These are phyloP conservation scores for Saccharomycopsis selenospora DNA, from an alignment of 805 yeast genomes.

Conservation along the genomic window DNA sequence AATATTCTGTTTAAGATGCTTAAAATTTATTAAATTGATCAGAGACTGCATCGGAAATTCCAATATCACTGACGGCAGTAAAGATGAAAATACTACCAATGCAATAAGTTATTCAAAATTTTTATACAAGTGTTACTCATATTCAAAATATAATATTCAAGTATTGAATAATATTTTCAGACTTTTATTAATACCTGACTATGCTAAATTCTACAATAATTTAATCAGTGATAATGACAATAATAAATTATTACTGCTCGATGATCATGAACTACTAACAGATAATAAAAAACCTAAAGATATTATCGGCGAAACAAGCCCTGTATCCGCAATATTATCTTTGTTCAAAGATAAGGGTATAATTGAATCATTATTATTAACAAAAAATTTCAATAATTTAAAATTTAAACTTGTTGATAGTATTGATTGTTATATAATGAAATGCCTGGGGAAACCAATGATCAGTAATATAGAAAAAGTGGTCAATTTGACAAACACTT, in stretches of 20 bases:
- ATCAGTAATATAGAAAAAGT: constrained; percentile 18
- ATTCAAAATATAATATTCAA: neutral
- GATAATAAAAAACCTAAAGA: neutral
- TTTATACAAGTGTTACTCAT: constrained; percentile 4
- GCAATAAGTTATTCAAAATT: constrained; percentile 13
- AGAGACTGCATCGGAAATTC: constrained; percentile 4
- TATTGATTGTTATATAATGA: constrained; percentile 13
- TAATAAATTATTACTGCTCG: too few species aligned
- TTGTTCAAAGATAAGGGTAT: neutral
- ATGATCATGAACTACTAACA: too few species aligned
- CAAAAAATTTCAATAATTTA: constrained; percentile 4
- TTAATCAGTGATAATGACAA: neutral
- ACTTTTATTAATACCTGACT: constrained; percentile 4
- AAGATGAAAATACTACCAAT: neutral
- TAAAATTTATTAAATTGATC: constrained; percentile 13
- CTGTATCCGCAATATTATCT: neutral
- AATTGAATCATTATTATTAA: constrained; percentile 4
- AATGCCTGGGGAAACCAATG: constrained; percentile 6
- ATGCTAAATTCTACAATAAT: neutral
- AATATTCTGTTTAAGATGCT: constrained; percentile 12
- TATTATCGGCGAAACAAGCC: neutral
- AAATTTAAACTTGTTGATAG: constrained; percentile 12
- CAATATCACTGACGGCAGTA: neutral
- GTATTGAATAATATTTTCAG: constrained; percentile 9
- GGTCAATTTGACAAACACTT: constrained; percentile 14